These are phyloP conservation scores for Fusarium proliferatum DNA, from an alignment of 2,329 filamentous ascomycete genomes.

Conservation along the genomic window DNA sequence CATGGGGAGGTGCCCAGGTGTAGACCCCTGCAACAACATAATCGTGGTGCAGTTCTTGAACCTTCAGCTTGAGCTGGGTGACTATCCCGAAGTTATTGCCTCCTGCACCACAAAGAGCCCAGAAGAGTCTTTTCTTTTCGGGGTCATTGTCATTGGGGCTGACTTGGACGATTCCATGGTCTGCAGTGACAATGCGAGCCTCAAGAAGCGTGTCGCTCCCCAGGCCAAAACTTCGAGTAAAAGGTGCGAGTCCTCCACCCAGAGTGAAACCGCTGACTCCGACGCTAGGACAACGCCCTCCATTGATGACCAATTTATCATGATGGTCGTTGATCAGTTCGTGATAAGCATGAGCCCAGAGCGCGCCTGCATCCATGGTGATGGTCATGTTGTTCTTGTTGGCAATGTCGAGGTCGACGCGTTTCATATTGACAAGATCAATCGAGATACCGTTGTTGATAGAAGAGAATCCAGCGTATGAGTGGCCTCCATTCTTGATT, in stretches of 20 bases:
- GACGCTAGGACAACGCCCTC: conserved; percentile 50
- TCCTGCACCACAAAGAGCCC: conserved; percentile 54
- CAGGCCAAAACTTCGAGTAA: conserved; percentile 44
- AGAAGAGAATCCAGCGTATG: conserved; percentile 47
- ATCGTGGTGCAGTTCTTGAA: conserved; percentile 22
- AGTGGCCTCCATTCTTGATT: conserved; percentile 49
- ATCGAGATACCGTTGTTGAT: conserved; percentile 44
- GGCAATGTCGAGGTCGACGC: conserved; percentile 35
- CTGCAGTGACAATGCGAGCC: conserved; percentile 6
- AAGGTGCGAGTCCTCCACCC: conserved; percentile 50
- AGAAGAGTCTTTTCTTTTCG: conserved; percentile 48
- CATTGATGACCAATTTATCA: conserved; percentile 44
- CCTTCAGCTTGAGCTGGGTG: conserved; percentile 44
- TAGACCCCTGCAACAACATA: conserved; percentile 43
- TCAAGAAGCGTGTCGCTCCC: conserved; percentile 20
- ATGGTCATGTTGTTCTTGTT: conserved; percentile 19
- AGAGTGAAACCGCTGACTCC: conserved; percentile 54
- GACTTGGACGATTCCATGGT: not conserved
- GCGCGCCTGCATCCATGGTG: conserved; percentile 43
- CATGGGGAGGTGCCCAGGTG: conserved; percentile 20
- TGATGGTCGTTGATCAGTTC: conserved; percentile 38
- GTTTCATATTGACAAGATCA: conserved; percentile 47
- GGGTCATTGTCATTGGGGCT: fast-evolving
- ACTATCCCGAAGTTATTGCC: conserved; percentile 56
- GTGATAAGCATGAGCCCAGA: conserved; percentile 50